phyloP scores from a whole-genome alignment of 305 asterid genomes.

The Fraxinus paxiana region DNA sequence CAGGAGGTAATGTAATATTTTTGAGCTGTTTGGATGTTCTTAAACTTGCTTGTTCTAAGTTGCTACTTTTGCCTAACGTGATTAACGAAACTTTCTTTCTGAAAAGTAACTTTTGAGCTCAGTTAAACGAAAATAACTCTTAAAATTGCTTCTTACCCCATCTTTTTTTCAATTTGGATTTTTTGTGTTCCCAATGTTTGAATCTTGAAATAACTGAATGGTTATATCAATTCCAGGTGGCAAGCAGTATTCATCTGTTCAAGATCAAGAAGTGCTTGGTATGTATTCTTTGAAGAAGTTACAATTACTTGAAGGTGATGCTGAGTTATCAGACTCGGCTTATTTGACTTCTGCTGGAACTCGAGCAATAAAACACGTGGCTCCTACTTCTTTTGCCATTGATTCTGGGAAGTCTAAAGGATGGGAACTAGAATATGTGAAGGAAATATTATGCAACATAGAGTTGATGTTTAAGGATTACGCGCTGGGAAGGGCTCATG shows the following conservation, averaged over 20 bases:
- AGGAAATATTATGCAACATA: conserved; percentile 50
- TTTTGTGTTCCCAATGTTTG: neutral
- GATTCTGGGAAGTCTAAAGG: conserved; percentile 8
- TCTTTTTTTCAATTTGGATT: neutral
- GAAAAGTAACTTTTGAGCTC: neutral
- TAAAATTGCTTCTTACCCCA: neutral
- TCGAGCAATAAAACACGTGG: conserved; percentile 20
- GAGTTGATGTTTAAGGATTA: conserved; percentile 57
- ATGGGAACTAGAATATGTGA: conserved; percentile 67
- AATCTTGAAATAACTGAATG: neutral
- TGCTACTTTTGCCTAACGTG: neutral
- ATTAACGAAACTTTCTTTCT: neutral
- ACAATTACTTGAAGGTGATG: conserved; percentile 40
- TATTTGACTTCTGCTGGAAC: conserved; percentile 34
- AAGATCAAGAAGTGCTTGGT: conserved; percentile 51
- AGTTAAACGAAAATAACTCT: neutral
- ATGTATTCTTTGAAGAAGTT: conserved; percentile 30
- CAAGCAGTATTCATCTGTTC: conserved; percentile 53
- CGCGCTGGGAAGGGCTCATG: conserved; percentile 43
- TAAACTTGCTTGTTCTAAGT: neutral
- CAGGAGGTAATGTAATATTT: conserved; percentile 41
- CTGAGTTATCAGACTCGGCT: conserved; percentile 81
- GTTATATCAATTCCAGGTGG: conserved; percentile 45
- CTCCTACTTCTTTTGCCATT: conserved; percentile 4
- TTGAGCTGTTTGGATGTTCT: neutral